A percentile compares a stretch with the other conserved stretches of the same genome.
Evolutionary conservation across 441 rosid species (phyloP).

Genomic region (Adansonia rubrostipa): DNA sequence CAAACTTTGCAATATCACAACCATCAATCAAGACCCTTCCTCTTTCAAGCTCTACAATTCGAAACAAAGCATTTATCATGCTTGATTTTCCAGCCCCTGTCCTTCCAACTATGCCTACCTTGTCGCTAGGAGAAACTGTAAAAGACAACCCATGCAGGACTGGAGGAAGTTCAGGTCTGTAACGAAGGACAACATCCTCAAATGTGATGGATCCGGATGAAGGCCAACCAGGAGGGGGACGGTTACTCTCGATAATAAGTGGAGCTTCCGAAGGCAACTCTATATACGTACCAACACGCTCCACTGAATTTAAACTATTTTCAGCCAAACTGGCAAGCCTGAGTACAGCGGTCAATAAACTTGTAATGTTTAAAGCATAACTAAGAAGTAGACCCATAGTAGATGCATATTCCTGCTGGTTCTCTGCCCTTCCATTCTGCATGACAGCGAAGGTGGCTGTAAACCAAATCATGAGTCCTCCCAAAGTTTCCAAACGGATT

Average conservation of each 20-base stretch:
- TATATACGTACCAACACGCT: conserved; percentile 81
- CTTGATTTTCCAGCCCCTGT: conserved; percentile 98
- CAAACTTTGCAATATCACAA: conserved; percentile 72
- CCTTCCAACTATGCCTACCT: conserved; percentile 93
- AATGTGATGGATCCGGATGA: conserved; percentile 85
- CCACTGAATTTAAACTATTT: conserved; percentile 89
- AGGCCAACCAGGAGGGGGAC: conserved; percentile 96
- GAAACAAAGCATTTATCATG: conserved; percentile 87
- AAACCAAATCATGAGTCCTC: conserved; percentile 95
- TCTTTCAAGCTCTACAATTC: conserved; percentile 85
- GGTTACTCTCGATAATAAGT: conserved; percentile 62
- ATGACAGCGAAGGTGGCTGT: conserved; percentile 93
- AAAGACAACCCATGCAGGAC: conserved; percentile 86
- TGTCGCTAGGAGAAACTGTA: conserved; percentile 71
- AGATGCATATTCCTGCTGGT: conserved; percentile 82
- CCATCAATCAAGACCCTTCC: conserved; percentile 84
- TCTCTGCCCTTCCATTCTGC: conserved; percentile 80
- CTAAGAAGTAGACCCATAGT: conserved; percentile 96
- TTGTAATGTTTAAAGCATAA: conserved; percentile 82
- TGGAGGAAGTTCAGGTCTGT: conserved; percentile 89
- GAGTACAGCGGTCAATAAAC: conserved; percentile 72
- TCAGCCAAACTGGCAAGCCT: conserved; percentile 93
- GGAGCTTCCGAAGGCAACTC: conserved; percentile 93
- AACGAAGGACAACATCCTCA: conserved; percentile 84
- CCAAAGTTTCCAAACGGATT: conserved; percentile 85